phyloP scores from a whole-genome alignment of 75 land plant species.

The Sequoiadendron giganteum region DNA sequence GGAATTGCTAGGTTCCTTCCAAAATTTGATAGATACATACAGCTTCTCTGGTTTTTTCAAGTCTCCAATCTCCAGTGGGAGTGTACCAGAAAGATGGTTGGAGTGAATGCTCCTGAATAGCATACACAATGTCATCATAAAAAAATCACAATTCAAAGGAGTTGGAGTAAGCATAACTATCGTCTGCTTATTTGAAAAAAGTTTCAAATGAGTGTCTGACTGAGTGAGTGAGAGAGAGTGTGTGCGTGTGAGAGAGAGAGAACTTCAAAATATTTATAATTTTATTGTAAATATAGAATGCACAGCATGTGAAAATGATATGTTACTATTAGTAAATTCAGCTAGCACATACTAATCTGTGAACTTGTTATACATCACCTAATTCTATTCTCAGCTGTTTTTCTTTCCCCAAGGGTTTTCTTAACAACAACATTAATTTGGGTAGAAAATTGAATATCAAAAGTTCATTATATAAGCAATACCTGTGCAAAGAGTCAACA shows the following conservation, averaged over 20 bases:
- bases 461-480: not conserved
- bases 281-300: too few species aligned
- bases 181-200: not conserved
- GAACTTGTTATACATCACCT: too few species aligned
- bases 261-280: too few species aligned
- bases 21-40: not conserved
- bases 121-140: not conserved
- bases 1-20: too few species aligned
- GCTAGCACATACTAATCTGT: too few species aligned
- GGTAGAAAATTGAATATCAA: not conserved
- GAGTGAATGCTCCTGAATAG: not conserved
- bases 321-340: too few species aligned
- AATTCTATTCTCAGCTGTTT: too few species aligned
- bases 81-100: not conserved
- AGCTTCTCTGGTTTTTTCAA: not conserved
- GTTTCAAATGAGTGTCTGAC: not conserved
- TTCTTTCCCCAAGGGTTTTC: too few species aligned
- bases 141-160: not conserved
- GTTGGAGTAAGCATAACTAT: not conserved
- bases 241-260: too few species aligned
- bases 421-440: too few species aligned
- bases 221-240: too few species aligned
- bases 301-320: too few species aligned
- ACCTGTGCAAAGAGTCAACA: constrained; percentile 55
- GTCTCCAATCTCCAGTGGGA: not conserved